Evolutionary conservation across 192 early-diverging fungal species (phyloP).

Genomic region (Coemansia sp.): DNA sequence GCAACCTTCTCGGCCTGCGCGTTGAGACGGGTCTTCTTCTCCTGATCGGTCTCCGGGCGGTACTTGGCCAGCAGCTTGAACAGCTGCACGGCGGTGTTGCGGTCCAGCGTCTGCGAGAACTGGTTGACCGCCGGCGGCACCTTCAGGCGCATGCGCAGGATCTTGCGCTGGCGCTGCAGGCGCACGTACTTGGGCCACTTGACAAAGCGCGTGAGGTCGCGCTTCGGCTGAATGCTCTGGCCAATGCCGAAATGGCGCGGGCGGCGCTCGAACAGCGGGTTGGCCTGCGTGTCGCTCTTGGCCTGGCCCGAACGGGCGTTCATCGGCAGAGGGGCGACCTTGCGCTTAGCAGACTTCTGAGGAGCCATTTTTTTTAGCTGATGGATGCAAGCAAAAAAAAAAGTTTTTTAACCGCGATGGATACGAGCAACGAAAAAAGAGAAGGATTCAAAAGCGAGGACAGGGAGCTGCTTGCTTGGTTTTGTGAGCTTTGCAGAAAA

Average conservation of each 20-base stretch:
- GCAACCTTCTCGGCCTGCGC: constrained; percentile 86
- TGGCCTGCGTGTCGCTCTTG: constrained; percentile 59
- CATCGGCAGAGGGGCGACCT: constrained; percentile 89
- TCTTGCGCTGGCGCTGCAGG: constrained; percentile 97
- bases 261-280: constrained; percentile 93
- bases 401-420: constrained; percentile 10
- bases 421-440: constrained; percentile 18
- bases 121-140: constrained; percentile 99
- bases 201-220: constrained; percentile 94
- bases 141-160: constrained; percentile 97
- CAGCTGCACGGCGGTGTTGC: constrained; percentile 97
- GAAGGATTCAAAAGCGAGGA: constrained; percentile 10
- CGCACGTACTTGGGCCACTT: constrained; percentile 99
- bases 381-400: constrained; percentile 35
- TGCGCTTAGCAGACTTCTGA: constrained; percentile 69
- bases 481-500: background rate
- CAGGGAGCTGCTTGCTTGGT: too few relatives aligned
- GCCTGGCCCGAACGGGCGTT: constrained; percentile 67
- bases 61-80: constrained; percentile 99
- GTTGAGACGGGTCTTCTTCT: constrained; percentile 92
- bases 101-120: constrained; percentile 96
- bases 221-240: constrained; percentile 93
- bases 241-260: constrained; percentile 95
- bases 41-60: constrained; percentile 94
- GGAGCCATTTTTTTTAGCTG: constrained; percentile 44